phyloP scores from a whole-genome alignment of 345 rosid genomes.

The Rhodomyrtus tomentosa region DNA sequence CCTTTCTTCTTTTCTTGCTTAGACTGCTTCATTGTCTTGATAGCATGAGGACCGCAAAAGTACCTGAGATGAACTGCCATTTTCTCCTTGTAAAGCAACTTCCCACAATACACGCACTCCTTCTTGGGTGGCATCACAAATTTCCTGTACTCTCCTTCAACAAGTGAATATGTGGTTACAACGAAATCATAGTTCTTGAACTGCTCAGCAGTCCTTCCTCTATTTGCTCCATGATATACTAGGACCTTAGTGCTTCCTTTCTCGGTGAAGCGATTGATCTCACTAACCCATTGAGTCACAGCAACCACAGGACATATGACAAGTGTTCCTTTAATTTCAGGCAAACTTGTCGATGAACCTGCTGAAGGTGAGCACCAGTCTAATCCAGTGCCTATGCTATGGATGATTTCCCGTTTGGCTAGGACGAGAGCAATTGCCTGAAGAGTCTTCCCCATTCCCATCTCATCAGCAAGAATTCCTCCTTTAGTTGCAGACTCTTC shows the following conservation, averaged over 20 bases:
- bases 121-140: slow-evolving; percentile 54
- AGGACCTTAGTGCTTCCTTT: slow-evolving; percentile 72
- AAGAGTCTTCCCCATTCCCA: slow-evolving; percentile 99
- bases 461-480: slow-evolving; percentile 98
- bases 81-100: slow-evolving; percentile 35
- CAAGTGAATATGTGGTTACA: slow-evolving; percentile 71
- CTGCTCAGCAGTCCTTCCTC: slow-evolving; percentile 41
- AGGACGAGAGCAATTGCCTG: slow-evolving; percentile 96
- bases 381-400: slow-evolving; percentile 2
- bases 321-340: slow-evolving; percentile 45
- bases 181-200: slow-evolving; percentile 71
- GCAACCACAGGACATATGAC: slow-evolving; percentile 94
- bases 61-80: slow-evolving; percentile 45
- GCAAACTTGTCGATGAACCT: slow-evolving; percentile 20
- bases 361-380: slow-evolving; percentile 3
- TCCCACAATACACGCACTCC: slow-evolving; percentile 57
- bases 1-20: slow-evolving; percentile 67
- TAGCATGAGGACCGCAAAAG: slow-evolving; percentile 74
- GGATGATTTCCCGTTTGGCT: slow-evolving; percentile 40
- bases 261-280: slow-evolving; percentile 64
- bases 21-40: slow-evolving; percentile 66
- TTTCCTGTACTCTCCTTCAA: slow-evolving; percentile 74
- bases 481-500: slow-evolving; percentile 58
- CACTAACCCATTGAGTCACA: slow-evolving; percentile 84
- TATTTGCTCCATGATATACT: slow-evolving; percentile 69